Percentiles rank a stretch among this genome's conserved stretches.
These are phyloP conservation scores for Ministeria vibrans DNA, from an alignment of 78 protist species.

Conservation along the genomic window DNA sequence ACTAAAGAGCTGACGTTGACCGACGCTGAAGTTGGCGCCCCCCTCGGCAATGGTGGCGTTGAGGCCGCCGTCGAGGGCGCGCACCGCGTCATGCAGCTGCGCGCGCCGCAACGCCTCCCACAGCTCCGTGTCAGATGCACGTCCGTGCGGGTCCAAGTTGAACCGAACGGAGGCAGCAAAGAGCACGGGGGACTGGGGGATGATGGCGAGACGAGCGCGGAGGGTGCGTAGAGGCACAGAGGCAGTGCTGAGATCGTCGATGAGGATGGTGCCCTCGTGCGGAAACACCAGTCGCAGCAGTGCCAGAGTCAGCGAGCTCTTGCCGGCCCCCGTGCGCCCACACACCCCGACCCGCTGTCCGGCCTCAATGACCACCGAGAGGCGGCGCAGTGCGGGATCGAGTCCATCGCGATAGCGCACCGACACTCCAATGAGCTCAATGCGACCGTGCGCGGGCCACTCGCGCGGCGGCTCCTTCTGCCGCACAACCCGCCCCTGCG, in stretches of 20 bases:
- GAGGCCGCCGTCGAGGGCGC: not conserved
- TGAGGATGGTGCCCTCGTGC: not conserved
- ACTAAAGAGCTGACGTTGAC: slow-evolving; percentile 91
- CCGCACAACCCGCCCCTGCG: not conserved
- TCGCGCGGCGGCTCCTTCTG: not conserved
- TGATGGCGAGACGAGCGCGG: slow-evolving; percentile 56
- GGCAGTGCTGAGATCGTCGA: not conserved
- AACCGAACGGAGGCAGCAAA: slow-evolving; percentile 64
- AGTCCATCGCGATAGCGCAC: slow-evolving; percentile 70
- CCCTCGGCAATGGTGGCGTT: slow-evolving; percentile 18
- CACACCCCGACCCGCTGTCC: slow-evolving; percentile 83
- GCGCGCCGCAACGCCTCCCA: not conserved
- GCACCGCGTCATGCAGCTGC: not conserved
- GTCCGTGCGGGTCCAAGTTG: slow-evolving; percentile 58
- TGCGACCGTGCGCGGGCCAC: slow-evolving; percentile 60
- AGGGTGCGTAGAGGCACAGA: slow-evolving; percentile 35
- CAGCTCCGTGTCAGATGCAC: not conserved
- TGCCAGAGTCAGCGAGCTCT: slow-evolving; percentile 52
- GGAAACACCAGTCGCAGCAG: slow-evolving; percentile 74
- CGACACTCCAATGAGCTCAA: slow-evolving; percentile 18
- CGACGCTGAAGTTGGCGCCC: slow-evolving; percentile 52
- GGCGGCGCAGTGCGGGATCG: slow-evolving; percentile 42
- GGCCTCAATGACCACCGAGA: slow-evolving; percentile 9
- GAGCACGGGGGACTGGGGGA: slow-evolving; percentile 86
- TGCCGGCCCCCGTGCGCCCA: slow-evolving; percentile 89